phyloP scores from a whole-genome alignment of 306 rosid genomes.

The Lagenaria siceraria region DNA sequence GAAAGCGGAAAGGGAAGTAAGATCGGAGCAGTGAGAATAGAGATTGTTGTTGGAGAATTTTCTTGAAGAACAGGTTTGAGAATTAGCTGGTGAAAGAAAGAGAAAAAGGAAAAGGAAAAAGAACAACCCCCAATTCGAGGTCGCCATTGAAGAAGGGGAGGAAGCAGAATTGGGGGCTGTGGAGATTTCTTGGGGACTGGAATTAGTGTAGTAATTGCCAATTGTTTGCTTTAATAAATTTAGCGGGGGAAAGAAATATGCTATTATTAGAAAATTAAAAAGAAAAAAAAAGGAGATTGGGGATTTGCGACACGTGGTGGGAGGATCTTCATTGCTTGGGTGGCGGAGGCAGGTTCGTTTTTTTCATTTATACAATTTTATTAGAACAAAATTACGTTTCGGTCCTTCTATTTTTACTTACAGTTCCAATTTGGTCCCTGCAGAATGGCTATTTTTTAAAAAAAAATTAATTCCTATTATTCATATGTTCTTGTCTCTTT shows the following conservation, averaged over 20 bases:
- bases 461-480: too few relatives aligned
- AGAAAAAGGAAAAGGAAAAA: conserved; percentile 1
- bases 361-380: background rate
- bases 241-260: background rate
- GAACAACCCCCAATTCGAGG: conserved; percentile 2
- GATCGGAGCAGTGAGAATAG: conserved; percentile 44
- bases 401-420: background rate
- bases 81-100: conserved; percentile 14
- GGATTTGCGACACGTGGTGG: background rate
- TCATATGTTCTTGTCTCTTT: too few relatives aligned
- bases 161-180: background rate
- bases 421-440: too few relatives aligned
- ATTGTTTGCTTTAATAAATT: background rate
- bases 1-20: conserved; percentile 26
- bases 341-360: background rate
- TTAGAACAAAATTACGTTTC: background rate
- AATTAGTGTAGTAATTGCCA: background rate
- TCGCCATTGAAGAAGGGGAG: conserved; percentile 22
- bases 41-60: conserved; percentile 17
- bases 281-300: background rate
- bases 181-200: background rate
- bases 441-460: too few relatives aligned
- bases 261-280: background rate
- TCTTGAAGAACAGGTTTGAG: conserved; percentile 35
- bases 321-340: background rate